Conservation (phyloP, 495 filamentous ascomycete genomes). For the Astrothelium macrocarpum region DNA sequence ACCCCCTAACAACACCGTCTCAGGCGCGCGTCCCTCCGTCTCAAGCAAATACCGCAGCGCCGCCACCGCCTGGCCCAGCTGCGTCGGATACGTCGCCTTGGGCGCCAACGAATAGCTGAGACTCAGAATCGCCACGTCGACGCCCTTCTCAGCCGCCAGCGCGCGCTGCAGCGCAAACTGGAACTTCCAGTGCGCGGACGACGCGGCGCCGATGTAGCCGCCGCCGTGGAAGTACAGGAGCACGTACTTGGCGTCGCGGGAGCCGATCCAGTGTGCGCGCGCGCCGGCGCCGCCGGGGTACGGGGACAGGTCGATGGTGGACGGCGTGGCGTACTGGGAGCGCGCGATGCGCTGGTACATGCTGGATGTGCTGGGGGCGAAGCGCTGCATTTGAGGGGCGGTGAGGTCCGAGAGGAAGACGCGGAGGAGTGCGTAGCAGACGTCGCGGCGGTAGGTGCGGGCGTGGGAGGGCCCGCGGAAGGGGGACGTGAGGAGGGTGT, state of each 20-base stretch:
- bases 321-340: slow-evolving; percentile 37
- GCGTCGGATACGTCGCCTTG: slow-evolving; percentile 44
- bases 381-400: slow-evolving; percentile 24
- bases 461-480: slow-evolving; percentile 13
- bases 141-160: slow-evolving; percentile 35
- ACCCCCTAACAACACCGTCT: slow-evolving; percentile 38
- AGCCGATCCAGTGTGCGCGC: slow-evolving; percentile 51
- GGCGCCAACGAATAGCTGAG: slow-evolving; percentile 50
- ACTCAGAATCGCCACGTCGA: slow-evolving; percentile 43
- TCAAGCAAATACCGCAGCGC: slow-evolving; percentile 45
- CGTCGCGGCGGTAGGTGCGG: slow-evolving; percentile 29
- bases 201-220: slow-evolving; percentile 44
- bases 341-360: slow-evolving; percentile 41
- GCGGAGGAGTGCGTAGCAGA: slow-evolving; percentile 28
- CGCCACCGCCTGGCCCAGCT: slow-evolving; percentile 46
- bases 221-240: slow-evolving; percentile 56
- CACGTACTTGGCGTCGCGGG: slow-evolving; percentile 45
- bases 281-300: slow-evolving; percentile 33
- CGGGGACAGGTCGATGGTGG: slow-evolving; percentile 42
- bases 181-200: slow-evolving; percentile 39
- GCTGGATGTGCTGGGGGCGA: slow-evolving; percentile 34
- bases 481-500: not conserved
- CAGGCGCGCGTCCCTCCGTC: slow-evolving; percentile 32
- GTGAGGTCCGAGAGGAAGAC: slow-evolving; percentile 24
- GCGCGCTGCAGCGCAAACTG: slow-evolving; percentile 35